Evolutionary conservation across 2,329 filamentous ascomycete species (phyloP), one percentile per base, ranked within the genome.

Genomic region (Nannizziopsis barbatae): DNA sequence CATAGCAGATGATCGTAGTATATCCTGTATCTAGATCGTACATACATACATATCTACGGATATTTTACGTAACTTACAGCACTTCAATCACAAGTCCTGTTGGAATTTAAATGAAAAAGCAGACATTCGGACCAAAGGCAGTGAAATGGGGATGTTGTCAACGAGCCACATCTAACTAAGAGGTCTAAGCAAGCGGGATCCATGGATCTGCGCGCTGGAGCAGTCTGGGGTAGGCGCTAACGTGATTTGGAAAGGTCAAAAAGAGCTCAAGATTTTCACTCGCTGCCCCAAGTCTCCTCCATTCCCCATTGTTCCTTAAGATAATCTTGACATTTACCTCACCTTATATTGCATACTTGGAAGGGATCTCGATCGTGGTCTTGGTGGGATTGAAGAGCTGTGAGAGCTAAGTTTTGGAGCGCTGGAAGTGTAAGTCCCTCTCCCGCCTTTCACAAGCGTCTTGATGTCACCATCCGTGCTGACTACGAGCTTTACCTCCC

Each of bases 361-460:
- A 7, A 43, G 46, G 46, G 47, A 51, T 33, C 18, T 38, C 40
- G 42, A 50, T 41, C 33, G 49, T 47, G 35, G 49, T 35, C 35
- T 38, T 42, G 53, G 53, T 50, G 53, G 53, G 53, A 50, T 37
- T 46, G 53, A 53, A 51, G 51, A 45, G 50, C 37, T 49, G 52
- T 46, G 49, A 53, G 52, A 49, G 52, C 35, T 45, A 46, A 49
- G 51, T 33, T 37, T 7, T 41, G 49, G 49, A 39, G 42, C 47
- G 46, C 49, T 50, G 52, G 45, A 46, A 42, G 36, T 10, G 12
- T 38, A 22, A n/a, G 12, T 14, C 30, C 17, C 32, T 12, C 43
- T 27, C 22, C 22, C 22, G 22, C 22, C 22, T 27, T 27, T 27
- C 22, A 27, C 22, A 27, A 27, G 22, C 22, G 4, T 27, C 22